Evolutionary conservation across 306 rosid genomes (phyloP).

Genomic region (Prosopis cineraria): DNA sequence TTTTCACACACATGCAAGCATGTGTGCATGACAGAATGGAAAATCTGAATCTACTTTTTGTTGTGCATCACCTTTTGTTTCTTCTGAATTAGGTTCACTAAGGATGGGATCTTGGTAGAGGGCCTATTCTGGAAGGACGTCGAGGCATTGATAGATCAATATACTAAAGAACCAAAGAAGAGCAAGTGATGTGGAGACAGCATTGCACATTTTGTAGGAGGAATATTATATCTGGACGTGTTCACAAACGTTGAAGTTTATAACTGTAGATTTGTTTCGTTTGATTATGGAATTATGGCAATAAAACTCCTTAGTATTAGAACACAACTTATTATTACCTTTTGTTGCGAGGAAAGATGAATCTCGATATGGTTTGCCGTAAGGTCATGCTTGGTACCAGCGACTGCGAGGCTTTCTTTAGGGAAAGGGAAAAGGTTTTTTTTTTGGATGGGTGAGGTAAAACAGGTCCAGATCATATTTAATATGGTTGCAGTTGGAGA

Average conservation of each 20-base stretch:
- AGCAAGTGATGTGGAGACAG: constrained; percentile 38
- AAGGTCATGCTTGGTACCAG: background rate
- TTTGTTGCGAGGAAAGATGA: constrained; percentile 12
- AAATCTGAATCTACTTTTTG: background rate
- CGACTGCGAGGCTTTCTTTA: background rate
- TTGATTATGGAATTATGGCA: constrained; percentile 32
- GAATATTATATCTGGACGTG: constrained; percentile 30
- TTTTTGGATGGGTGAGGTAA: no score
- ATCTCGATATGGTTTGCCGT: constrained; percentile 18
- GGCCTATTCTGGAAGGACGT: constrained; percentile 70
- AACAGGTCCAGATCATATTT: no score
- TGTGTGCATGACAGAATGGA: background rate
- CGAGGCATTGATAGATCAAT: constrained; percentile 54
- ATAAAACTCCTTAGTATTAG: constrained; percentile 32
- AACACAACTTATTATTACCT: constrained; percentile 33
- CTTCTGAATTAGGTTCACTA: constrained; percentile 56
- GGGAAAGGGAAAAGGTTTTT: background rate
- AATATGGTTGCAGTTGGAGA: background rate
- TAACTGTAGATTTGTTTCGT: constrained; percentile 34
- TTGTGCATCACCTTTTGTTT: constrained; percentile 3
- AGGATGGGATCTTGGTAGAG: constrained; percentile 64
- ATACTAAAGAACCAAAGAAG: constrained; percentile 60
- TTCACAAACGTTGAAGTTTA: background rate
- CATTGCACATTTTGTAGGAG: constrained; percentile 26
- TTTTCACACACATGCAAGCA: background rate